These are phyloP conservation scores for Coemansia pectinata DNA, from an alignment of 192 early-diverging fungal species.

Conservation along the genomic window DNA sequence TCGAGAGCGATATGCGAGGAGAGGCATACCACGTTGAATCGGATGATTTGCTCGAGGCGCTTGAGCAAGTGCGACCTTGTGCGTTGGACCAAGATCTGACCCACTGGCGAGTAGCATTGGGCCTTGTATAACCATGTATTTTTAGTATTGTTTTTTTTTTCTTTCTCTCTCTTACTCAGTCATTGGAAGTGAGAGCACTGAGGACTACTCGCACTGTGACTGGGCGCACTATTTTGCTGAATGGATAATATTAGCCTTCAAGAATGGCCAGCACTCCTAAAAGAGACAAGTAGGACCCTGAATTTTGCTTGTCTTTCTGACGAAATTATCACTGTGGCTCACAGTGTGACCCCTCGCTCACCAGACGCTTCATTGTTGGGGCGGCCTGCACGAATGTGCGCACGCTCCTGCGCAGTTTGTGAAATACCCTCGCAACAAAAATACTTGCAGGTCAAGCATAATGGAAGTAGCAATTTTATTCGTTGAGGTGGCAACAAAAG, in stretches of 20 bases:
- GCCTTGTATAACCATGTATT: not conserved
- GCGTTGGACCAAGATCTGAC: conserved; percentile 31
- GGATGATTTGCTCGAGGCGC: conserved; percentile 30
- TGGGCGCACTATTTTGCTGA: not conserved
- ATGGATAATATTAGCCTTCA: not conserved
- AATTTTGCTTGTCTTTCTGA: not conserved
- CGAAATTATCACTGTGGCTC: not conserved
- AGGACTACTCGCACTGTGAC: not conserved
- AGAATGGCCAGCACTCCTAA: not conserved
- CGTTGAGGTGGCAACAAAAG: not conserved
- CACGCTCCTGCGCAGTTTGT: not conserved
- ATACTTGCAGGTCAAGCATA: not conserved
- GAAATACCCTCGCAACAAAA: not conserved
- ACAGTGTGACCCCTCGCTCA: not conserved
- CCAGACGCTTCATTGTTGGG: not conserved
- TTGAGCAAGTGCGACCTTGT: conserved; percentile 36
- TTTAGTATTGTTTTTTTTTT: not conserved
- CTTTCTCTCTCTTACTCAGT: not conserved
- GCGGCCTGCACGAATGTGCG: not conserved
- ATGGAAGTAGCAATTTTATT: not conserved
- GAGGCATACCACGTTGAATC: conserved; percentile 34
- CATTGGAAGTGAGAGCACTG: not conserved
- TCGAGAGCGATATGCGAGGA: conserved; percentile 40
- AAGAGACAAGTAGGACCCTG: not conserved
- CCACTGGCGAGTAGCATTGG: conserved; percentile 31